These are phyloP conservation scores for Beauveria sp. DNA, from an alignment of 2,329 filamentous ascomycete species.

Conservation along the genomic window DNA sequence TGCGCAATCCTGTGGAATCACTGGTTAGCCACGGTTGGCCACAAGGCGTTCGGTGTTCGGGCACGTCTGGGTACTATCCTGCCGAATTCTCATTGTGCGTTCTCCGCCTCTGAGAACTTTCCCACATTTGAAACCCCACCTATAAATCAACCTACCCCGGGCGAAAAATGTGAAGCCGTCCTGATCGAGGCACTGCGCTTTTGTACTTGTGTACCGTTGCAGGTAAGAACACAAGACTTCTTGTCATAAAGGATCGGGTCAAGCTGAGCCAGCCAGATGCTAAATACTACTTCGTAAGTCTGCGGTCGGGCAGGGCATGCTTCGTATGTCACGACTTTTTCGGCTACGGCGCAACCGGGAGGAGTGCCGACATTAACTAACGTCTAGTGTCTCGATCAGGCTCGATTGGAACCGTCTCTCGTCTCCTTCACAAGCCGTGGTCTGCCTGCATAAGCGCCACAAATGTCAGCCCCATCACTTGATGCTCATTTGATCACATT, in stretches of 20 bases:
- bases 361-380: not conserved
- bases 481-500: not conserved
- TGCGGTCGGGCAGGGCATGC: not conserved
- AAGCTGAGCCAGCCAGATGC: no score
- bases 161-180: not conserved
- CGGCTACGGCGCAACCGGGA: not conserved
- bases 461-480: not conserved
- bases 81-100: not conserved
- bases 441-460: not conserved
- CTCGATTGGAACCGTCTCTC: not conserved
- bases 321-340: not conserved
- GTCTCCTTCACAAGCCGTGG: not conserved
- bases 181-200: not conserved
- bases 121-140: not conserved
- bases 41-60: no score
- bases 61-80: not conserved
- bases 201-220: no score
- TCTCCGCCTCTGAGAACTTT: not conserved
- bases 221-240: no score
- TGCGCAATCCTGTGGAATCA: no score
- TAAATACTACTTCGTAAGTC: no score
- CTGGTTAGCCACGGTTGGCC: no score
- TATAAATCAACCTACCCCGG: not conserved
- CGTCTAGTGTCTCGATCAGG: not conserved
- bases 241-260: no score